Conservation (phyloP, 2,329 filamentous ascomycete genomes). For the Penicillium oxalicum region DNA sequence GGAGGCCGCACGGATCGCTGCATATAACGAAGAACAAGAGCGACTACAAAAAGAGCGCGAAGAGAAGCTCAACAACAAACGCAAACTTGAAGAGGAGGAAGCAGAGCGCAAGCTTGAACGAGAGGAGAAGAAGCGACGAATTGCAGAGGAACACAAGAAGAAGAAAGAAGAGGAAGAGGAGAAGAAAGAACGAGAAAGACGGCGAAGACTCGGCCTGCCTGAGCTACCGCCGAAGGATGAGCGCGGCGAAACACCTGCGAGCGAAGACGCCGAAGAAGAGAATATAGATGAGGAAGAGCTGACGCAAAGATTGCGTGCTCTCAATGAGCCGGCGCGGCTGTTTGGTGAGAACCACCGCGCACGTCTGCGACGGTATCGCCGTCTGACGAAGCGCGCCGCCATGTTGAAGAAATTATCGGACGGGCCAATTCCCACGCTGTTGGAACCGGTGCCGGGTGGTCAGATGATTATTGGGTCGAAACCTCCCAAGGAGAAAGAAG, state of each 20-base stretch:
- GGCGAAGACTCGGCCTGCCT: conserved; percentile 74
- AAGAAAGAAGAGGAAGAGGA: conserved; percentile 67
- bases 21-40: conserved; percentile 77
- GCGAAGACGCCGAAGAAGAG: conserved; percentile 40
- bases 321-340: conserved; percentile 66
- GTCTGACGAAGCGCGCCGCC: conserved; percentile 46
- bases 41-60: conserved; percentile 65
- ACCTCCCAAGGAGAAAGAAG: conserved; percentile 59
- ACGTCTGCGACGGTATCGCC: conserved; percentile 64
- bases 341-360: conserved; percentile 76
- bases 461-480: conserved; percentile 75
- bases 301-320: conserved; percentile 57
- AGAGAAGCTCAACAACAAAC: conserved; percentile 67
- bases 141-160: conserved; percentile 73
- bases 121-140: conserved; percentile 72
- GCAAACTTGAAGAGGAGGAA: conserved; percentile 83
- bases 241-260: conserved; percentile 18
- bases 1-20: conserved; percentile 72
- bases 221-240: conserved; percentile 51
- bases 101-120: conserved; percentile 61
- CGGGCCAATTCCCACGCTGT: conserved; percentile 79
- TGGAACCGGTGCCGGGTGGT: conserved; percentile 72
- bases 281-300: conserved; percentile 70
- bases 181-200: conserved; percentile 63
- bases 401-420: conserved; percentile 48